These are phyloP conservation scores for Ustilago trichophora DNA, from an alignment of 1,284 basidiomycete genomes.

Conservation along the genomic window DNA sequence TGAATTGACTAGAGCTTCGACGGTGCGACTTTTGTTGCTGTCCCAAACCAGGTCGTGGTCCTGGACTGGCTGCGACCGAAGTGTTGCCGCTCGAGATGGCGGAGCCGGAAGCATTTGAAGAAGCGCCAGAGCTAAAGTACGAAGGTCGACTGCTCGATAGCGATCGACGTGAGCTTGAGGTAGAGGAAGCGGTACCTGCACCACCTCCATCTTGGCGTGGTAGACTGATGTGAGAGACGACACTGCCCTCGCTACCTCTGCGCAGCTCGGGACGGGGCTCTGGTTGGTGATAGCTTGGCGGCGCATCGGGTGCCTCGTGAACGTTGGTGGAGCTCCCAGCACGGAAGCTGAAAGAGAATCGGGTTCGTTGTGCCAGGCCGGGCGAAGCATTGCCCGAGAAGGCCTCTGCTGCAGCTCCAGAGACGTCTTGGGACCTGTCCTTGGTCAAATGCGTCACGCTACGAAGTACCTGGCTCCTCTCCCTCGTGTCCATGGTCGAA, in stretches of 20 bases:
- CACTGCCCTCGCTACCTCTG: constrained; percentile 31
- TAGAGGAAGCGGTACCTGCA: constrained; percentile 2
- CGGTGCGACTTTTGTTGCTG: constrained; percentile 4
- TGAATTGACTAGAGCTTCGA: constrained; percentile 21
- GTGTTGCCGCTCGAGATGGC: background rate
- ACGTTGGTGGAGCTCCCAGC: constrained; percentile 7
- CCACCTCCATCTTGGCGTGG: constrained; percentile 3
- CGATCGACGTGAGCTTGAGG: too few species aligned
- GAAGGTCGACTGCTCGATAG: constrained; percentile 2
- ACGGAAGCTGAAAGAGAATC: constrained; percentile 19
- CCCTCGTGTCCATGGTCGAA: constrained; percentile 21
- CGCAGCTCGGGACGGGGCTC: constrained; percentile 7
- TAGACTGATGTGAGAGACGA: constrained; percentile 11
- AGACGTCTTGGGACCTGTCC: constrained; percentile 22
- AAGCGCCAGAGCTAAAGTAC: constrained; percentile 16
- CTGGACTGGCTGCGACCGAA: constrained; percentile 11
- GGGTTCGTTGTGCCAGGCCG: background rate
- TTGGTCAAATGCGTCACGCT: constrained; percentile 42
- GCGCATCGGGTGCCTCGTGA: constrained; percentile 1
- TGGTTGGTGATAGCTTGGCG: constrained; percentile 25
- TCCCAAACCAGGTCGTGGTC: background rate
- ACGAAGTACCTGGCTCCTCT: constrained; percentile 39
- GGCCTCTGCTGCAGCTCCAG: constrained; percentile 29
- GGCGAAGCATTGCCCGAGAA: constrained; percentile 24
- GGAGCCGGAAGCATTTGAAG: background rate